These are phyloP conservation scores for Epichloe brachyelytri DNA, from an alignment of 2,329 filamentous ascomycete species.

Conservation along the genomic window DNA sequence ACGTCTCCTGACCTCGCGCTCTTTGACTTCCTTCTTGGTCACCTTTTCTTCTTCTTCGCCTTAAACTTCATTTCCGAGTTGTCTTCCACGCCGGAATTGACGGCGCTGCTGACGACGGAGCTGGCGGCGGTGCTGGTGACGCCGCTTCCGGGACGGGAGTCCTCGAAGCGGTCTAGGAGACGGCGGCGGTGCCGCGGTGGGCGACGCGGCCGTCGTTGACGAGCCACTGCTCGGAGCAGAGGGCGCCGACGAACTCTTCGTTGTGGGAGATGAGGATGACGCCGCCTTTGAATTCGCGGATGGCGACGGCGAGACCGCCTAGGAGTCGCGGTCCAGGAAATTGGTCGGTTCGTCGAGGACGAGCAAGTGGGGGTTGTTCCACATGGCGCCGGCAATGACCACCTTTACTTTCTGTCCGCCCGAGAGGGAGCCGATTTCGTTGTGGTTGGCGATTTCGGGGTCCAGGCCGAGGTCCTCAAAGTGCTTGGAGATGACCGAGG, in stretches of 20 bases:
- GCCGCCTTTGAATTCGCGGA: conserved; percentile 94
- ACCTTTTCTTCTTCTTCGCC: conserved; percentile 94
- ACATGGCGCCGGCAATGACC: conserved; percentile 89
- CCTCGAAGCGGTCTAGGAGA: conserved; percentile 80
- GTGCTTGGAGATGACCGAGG: conserved; percentile 90
- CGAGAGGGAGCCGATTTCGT: conserved; percentile 89
- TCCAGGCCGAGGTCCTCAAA: conserved; percentile 95
- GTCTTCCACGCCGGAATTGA: conserved; percentile 56
- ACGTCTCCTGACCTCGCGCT: conserved; percentile 74
- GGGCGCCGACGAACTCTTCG: conserved; percentile 93
- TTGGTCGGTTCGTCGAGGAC: conserved; percentile 98
- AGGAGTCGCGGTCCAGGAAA: conserved; percentile 98
- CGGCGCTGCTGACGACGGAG: conserved; percentile 45
- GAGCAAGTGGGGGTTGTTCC: conserved; percentile 96
- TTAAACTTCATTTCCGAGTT: conserved; percentile 73
- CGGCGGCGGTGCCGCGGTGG: conserved; percentile 63
- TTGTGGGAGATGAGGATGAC: conserved; percentile 99
- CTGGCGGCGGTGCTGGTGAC: conserved; percentile 43
- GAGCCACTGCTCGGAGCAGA: conserved; percentile 94
- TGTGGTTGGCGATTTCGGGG: conserved; percentile 97
- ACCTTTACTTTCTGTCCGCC: conserved; percentile 99
- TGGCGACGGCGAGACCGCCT: conserved; percentile 91
- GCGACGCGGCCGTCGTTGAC: conserved; percentile 79
- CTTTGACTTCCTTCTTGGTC: conserved; percentile 93
- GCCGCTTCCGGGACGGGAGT: conserved; percentile 51